Conservation (phyloP, 2,329 filamentous ascomycete genomes). For the Ascochyta lentis region DNA sequence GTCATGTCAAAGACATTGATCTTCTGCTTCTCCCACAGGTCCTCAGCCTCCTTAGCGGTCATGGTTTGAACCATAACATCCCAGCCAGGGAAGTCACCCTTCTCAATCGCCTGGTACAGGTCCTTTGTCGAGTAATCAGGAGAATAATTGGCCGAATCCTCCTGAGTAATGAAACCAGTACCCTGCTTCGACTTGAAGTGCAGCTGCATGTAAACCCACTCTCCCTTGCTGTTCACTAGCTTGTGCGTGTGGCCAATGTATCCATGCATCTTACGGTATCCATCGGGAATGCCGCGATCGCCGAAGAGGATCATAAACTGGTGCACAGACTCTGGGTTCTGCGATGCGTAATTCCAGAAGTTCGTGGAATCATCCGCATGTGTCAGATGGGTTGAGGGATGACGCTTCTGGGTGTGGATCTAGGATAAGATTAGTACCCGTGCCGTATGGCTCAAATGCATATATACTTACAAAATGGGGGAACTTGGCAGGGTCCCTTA, state of each 20-base stretch:
- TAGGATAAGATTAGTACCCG: constrained; percentile 61
- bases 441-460: no score
- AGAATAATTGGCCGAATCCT: constrained; percentile 58
- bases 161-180: constrained; percentile 59
- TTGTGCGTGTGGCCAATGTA: constrained; percentile 62
- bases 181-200: constrained; percentile 63
- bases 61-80: constrained; percentile 60
- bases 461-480: constrained; percentile 14
- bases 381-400: constrained; percentile 72
- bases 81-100: constrained; percentile 61
- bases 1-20: constrained; percentile 64
- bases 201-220: constrained; percentile 61
- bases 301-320: constrained; percentile 63
- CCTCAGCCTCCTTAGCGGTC: constrained; percentile 60
- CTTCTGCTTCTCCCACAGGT: constrained; percentile 59
- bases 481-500: constrained; percentile 74
- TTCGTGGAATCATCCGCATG: constrained; percentile 69
- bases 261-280: constrained; percentile 63
- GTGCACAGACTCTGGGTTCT: constrained; percentile 62
- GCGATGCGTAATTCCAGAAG: constrained; percentile 69
- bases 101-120: constrained; percentile 59
- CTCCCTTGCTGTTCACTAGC: constrained; percentile 60
- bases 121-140: constrained; percentile 63
- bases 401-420: constrained; percentile 73
- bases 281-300: constrained; percentile 62